Conservation (phyloP, 257 asterid genomes). For the Pogostemon cablin region DNA sequence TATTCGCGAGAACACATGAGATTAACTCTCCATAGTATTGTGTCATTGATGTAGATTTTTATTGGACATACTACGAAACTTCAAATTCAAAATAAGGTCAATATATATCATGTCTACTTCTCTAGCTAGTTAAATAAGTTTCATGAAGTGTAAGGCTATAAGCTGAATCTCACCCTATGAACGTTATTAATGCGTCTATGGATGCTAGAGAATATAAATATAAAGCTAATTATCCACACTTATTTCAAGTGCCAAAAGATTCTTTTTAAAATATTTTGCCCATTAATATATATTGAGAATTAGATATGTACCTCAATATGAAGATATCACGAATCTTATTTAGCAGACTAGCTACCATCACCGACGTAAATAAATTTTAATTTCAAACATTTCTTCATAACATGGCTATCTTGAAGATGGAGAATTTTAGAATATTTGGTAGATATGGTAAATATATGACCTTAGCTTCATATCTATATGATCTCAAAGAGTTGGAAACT, state of each 20-base stretch:
- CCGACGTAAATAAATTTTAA: slow-evolving; percentile 17
- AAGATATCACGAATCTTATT: slow-evolving; percentile 28
- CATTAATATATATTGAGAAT: slow-evolving; percentile 3
- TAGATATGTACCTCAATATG: slow-evolving; percentile 8
- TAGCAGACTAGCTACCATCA: slow-evolving; percentile 23
- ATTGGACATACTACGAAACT: no score
- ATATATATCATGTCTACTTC: no score
- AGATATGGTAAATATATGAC: slow-evolving; percentile 25
- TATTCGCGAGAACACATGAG: no score
- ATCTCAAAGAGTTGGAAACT: slow-evolving; percentile 20
- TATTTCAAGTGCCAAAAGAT: not conserved
- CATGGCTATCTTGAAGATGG: slow-evolving; percentile 6
- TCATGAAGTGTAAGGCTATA: no score
- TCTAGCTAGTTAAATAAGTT: no score
- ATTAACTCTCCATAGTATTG: no score
- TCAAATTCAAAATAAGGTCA: no score
- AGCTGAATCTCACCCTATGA: no score
- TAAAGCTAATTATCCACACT: not conserved
- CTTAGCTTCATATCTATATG: slow-evolving; percentile 8
- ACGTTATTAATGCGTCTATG: no score
- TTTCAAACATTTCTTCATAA: slow-evolving; percentile 24
- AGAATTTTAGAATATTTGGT: slow-evolving; percentile 27
- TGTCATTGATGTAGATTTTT: no score
- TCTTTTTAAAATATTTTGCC: not conserved
- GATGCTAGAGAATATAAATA: not conserved